Base-by-base conservation (phyloP, 2,329 filamentous ascomycete species). In the Sporothrix euskadiensis region DNA sequence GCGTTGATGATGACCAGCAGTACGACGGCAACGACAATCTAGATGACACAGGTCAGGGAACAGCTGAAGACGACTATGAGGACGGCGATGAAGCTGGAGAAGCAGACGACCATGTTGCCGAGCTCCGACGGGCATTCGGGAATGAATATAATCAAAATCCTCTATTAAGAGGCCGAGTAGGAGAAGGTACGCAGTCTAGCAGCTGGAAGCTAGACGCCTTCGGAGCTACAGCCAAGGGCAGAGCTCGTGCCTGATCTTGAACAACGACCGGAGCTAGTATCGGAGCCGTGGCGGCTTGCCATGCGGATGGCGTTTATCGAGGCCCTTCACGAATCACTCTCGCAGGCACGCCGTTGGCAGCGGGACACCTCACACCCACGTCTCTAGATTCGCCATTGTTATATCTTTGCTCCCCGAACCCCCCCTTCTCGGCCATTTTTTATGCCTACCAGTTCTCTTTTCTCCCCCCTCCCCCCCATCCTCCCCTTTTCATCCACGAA, bases 1-100 rank as follows among this genome's bases (percentile, higher is more conserved):
- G 35, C 35, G 14, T 85, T n/a, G 82, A 83, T 1, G 73, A 75
- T 19, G 70, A 49, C 57, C 74, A 73, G 7, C n/a, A 49, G 19
- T 72, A 69, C 16, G 73, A 68, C 3, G 59, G 30, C 5, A 39
- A 68, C 3, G 59, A 35, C 3, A 39, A 39, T 4, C 6, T 16
- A 0, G 71, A 69, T 19, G 70, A 74, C 8, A 72, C n/a, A 2
- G 41, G 8, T 39, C 71, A 41, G 4, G 74, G 70, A 1, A n/a
- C 52, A 1, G 63, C 19, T 8, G 49, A 41, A 3, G 73, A 71
- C 41, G 70, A 74, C 8, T 32, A 73, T 2, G 71, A 74, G 19
- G 75, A 75, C 26, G 74, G 66, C 52, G 71, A 68, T 30, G 72
- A 35, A 12, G 63, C 59, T 1, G 73, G 63, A 0, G 73, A 74